A percentile compares a stretch with the other conserved stretches of the same genome.
Evolutionary conservation across 2,329 filamentous ascomycete genomes (phyloP).

Genomic region (Didymella segeticola): DNA sequence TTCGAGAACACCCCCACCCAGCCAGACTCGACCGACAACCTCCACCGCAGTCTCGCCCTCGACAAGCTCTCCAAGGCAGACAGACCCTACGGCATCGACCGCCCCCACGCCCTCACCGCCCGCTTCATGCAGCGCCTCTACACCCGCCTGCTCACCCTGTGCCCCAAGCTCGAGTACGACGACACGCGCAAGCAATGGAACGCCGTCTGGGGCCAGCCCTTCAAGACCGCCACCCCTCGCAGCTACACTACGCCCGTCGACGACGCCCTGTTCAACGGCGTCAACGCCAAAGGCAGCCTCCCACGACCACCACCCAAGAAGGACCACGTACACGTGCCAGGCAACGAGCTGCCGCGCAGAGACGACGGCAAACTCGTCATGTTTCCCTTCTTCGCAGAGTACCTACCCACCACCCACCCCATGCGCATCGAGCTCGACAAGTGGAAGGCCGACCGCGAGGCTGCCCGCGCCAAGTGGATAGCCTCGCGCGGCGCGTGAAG

Average conservation of each 20-base stretch:
- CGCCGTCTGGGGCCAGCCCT: constrained; percentile 33
- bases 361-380: constrained; percentile 23
- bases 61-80: constrained; percentile 38
- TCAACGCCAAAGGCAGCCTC: constrained; percentile 28
- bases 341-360: constrained; percentile 20
- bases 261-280: constrained; percentile 38
- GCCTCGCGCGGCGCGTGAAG: constrained; percentile 3
- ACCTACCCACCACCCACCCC: constrained; percentile 27
- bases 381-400: constrained; percentile 35
- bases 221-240: constrained; percentile 13
- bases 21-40: constrained; percentile 1
- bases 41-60: constrained; percentile 30
- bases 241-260: constrained; percentile 29
- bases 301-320: constrained; percentile 12
- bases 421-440: constrained; percentile 25
- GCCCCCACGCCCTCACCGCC: constrained; percentile 49
- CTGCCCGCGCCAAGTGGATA: constrained; percentile 8
- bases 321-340: not conserved
- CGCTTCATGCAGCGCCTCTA: constrained; percentile 57
- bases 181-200: constrained; percentile 33
- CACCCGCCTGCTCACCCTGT: constrained; percentile 49
- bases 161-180: constrained; percentile 53
- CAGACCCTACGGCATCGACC: constrained; percentile 27
- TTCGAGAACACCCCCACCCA: not conserved
- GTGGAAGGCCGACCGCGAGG: constrained; percentile 28